phyloP scores from a whole-genome alignment of 257 asterid genomes.

The Salvia miltiorrhiza region DNA sequence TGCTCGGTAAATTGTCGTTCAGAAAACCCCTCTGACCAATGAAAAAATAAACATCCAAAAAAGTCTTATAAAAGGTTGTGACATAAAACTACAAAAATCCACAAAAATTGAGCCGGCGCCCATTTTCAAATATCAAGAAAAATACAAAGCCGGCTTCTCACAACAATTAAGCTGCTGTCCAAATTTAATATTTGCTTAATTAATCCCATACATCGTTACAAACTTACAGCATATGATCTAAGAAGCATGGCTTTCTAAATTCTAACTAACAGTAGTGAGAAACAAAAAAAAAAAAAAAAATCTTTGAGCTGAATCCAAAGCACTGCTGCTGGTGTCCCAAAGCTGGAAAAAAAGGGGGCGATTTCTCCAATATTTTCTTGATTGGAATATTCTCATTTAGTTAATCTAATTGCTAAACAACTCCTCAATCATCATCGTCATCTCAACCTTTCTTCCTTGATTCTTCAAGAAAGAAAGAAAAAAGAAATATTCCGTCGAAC shows the following conservation, averaged over 20 bases:
- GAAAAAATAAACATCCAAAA: constrained; percentile 10
- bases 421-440: not conserved
- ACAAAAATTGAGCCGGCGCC: constrained; percentile 21
- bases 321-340: not conserved
- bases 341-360: constrained; percentile 14
- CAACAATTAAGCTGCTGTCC: not conserved
- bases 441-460: not conserved
- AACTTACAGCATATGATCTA: not conserved
- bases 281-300: not conserved
- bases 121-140: not conserved
- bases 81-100: not conserved
- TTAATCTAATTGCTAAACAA: not conserved
- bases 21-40: not conserved
- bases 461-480: not conserved
- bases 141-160: constrained; percentile 27
- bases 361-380: constrained; percentile 18
- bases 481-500: not conserved
- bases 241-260: not conserved
- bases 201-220: not conserved
- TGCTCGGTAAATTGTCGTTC: too few relatives aligned
- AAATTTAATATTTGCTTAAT: not conserved
- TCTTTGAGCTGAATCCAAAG: constrained; percentile 11
- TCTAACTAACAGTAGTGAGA: not conserved
- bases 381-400: not conserved
- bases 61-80: not conserved